Evolutionary conservation across 352 stramenopile species (phyloP).

Genomic region (Phytophthora aleatoria): DNA sequence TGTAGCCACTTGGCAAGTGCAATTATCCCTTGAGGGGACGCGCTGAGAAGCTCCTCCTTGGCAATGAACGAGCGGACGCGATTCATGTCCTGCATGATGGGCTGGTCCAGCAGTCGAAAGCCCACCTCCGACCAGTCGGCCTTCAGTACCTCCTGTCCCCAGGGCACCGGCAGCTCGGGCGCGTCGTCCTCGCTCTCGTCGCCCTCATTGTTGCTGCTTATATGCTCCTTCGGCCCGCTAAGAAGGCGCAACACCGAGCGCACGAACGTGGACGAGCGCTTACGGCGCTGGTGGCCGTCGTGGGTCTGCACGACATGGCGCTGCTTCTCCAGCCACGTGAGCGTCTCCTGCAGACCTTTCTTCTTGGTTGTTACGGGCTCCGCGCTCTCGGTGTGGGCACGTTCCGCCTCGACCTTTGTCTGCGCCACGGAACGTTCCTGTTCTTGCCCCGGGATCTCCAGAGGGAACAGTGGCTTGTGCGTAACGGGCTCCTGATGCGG

Average conservation of each 20-base stretch:
- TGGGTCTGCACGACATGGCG: slow-evolving; percentile 39
- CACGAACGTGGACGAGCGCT: slow-evolving; percentile 67
- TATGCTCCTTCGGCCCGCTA: slow-evolving; percentile 28
- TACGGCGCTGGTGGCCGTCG: slow-evolving; percentile 41
- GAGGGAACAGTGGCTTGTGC: slow-evolving; percentile 45
- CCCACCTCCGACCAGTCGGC: slow-evolving; percentile 58
- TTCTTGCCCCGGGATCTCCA: slow-evolving; percentile 14
- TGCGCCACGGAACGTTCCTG: not conserved
- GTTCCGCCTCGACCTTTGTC: not conserved
- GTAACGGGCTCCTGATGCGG: slow-evolving; percentile 28
- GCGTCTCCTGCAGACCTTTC: slow-evolving; percentile 61
- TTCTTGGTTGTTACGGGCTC: slow-evolving; percentile 18
- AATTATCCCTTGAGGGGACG: slow-evolving; percentile 55
- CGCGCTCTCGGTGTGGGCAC: not conserved
- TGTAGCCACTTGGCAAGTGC: slow-evolving; percentile 67
- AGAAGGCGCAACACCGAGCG: slow-evolving; percentile 63
- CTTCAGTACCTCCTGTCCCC: slow-evolving; percentile 50
- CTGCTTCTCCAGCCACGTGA: slow-evolving; percentile 74
- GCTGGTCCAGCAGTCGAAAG: slow-evolving; percentile 59
- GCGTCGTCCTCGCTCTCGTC: slow-evolving; percentile 21
- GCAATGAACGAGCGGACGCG: slow-evolving; percentile 51
- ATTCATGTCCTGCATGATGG: slow-evolving; percentile 64
- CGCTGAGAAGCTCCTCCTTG: slow-evolving; percentile 55
- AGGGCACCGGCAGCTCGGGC: slow-evolving; percentile 41
- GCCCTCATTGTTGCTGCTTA: slow-evolving; percentile 11